These are phyloP conservation scores for Aspergillus sparsus DNA, from an alignment of 495 filamentous ascomycete species.

Conservation along the genomic window DNA sequence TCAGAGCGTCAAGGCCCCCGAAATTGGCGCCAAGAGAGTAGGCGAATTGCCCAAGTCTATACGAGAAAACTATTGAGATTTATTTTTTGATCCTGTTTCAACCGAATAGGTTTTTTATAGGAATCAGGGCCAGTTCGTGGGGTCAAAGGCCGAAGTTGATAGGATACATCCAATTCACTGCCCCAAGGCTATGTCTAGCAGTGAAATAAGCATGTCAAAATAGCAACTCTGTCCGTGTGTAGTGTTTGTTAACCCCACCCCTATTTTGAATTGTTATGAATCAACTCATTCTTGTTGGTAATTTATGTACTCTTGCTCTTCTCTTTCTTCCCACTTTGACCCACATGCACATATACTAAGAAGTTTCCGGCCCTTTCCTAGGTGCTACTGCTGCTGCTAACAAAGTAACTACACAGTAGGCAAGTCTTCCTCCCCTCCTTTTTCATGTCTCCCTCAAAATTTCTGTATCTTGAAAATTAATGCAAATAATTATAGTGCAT, in stretches of 20 bases:
- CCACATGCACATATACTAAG: neutral
- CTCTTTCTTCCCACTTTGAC: neutral
- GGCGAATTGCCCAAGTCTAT: neutral
- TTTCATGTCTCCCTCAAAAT: neutral
- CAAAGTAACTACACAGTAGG: neutral
- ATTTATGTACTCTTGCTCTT: neutral
- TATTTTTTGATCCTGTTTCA: neutral
- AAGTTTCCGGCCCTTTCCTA: too few species aligned
- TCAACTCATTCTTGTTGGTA: neutral
- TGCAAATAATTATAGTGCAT: neutral
- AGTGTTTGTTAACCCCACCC: neutral
- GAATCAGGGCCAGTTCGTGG: neutral
- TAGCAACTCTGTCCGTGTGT: neutral
- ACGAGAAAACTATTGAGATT: neutral
- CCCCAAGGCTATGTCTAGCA: neutral
- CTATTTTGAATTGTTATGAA: neutral
- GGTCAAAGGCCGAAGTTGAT: neutral
- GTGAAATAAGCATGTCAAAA: constrained; percentile 1
- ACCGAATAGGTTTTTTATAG: neutral
- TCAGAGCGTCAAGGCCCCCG: neutral
- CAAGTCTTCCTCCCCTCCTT: neutral
- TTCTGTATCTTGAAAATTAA: neutral
- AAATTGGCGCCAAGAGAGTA: constrained; percentile 1
- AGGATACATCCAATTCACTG: constrained; percentile 1
- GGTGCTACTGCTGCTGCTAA: too few species aligned